Conservation (phyloP, 768 basidiomycete species). For the Leccinellum luteum region DNA sequence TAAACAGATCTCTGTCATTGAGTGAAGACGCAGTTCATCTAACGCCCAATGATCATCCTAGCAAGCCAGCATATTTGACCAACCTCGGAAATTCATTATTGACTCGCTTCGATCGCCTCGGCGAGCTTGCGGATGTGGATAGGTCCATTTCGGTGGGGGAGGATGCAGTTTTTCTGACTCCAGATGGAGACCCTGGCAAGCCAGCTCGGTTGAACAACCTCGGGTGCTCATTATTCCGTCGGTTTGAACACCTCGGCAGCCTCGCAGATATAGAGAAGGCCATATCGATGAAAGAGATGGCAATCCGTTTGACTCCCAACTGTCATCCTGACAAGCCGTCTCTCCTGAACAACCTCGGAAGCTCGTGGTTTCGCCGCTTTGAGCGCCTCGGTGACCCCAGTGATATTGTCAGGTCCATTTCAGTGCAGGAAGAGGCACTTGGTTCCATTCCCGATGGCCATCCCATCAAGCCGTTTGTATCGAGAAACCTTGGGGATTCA, state of each 20-base stretch:
- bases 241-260: background rate
- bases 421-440: background rate
- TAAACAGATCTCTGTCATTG: background rate
- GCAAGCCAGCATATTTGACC: background rate
- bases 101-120: background rate
- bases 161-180: background rate
- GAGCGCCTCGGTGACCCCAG: background rate
- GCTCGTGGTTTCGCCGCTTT: background rate
- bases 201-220: background rate
- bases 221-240: background rate
- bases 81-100: background rate
- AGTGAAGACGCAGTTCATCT: background rate
- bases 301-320: background rate
- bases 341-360: background rate
- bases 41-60: background rate
- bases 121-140: background rate
- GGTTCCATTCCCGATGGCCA: background rate
- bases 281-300: background rate
- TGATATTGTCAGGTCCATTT: background rate
- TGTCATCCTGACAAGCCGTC: background rate
- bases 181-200: background rate
- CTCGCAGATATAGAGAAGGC: background rate
- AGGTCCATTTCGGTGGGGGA: background rate
- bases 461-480: background rate
- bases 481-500: background rate